These are phyloP conservation scores for Penicillium angulare DNA, from an alignment of 495 filamentous ascomycete species.

Conservation along the genomic window DNA sequence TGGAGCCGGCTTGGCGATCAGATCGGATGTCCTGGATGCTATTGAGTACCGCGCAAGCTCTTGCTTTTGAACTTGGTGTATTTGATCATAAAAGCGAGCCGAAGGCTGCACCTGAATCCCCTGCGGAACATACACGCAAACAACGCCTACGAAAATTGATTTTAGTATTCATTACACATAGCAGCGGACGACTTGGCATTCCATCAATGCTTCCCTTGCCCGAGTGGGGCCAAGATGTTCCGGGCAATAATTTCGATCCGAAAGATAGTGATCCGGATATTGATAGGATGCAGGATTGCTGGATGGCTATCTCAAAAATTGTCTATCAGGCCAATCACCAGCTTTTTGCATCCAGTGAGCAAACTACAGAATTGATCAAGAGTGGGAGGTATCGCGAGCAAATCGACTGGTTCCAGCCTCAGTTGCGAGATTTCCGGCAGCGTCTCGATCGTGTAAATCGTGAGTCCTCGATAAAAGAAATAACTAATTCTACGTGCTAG, in stretches of 20 bases:
- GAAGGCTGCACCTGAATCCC: slow-evolving; percentile 50
- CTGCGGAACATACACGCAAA: slow-evolving; percentile 68
- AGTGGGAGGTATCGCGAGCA: slow-evolving; percentile 75
- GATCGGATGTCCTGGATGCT: slow-evolving; percentile 99
- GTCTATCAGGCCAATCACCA: slow-evolving; percentile 85
- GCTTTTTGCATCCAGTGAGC: slow-evolving; percentile 77
- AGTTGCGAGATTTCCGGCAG: slow-evolving; percentile 69
- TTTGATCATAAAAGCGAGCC: slow-evolving; percentile 76
- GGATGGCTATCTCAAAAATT: slow-evolving; percentile 84
- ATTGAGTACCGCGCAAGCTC: slow-evolving; percentile 80
- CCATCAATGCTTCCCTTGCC: slow-evolving; percentile 83
- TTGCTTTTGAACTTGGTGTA: slow-evolving; percentile 91
- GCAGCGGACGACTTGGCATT: slow-evolving; percentile 87
- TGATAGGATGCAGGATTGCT: slow-evolving; percentile 76
- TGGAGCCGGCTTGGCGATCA: slow-evolving; percentile 93
- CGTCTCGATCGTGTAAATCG: slow-evolving; percentile 66
- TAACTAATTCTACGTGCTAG: neutral
- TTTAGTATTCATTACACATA: slow-evolving; percentile 85
- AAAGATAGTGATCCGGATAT: slow-evolving; percentile 32
- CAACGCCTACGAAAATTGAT: slow-evolving; percentile 81
- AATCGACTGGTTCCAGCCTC: slow-evolving; percentile 77
- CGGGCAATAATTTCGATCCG: slow-evolving; percentile 24
- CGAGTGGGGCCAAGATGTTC: slow-evolving; percentile 53
- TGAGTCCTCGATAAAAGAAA: slow-evolving; percentile 13
- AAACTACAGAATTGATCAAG: slow-evolving; percentile 82